Evolutionary conservation across 2,329 filamentous ascomycete genomes (phyloP), one percentile per base, ranked within the genome.

Genomic region (Penicillium sp.): DNA sequence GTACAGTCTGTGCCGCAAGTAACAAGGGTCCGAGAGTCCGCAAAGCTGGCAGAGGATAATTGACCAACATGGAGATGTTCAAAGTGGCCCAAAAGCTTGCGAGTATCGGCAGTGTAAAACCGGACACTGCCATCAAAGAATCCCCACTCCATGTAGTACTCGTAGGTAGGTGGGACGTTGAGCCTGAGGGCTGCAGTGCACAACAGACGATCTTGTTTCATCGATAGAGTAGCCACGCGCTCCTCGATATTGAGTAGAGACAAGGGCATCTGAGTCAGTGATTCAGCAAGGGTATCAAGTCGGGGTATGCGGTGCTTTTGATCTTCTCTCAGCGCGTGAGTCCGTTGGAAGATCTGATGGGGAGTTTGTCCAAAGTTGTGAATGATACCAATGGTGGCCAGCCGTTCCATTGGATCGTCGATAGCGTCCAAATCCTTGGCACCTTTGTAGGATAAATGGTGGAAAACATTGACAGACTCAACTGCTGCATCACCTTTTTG

Each of bases 311-410:
- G 86, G 51, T 86, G 83, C 21, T 84, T 79, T 4, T 82, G 75
- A 52, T 89, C 83, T 61, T 96, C 92, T 13, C 88, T 84, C n/a
- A 83, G 77, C 3, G 89, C 87, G 72, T 99, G 94, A 11, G 89
- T 81, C 55, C 88, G 88, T 43, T 86, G 84, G 71, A 97, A 99
- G 14, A 97, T 89, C 71, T 99, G 95, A 64, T 95, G 90, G 1
- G 95, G 94, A 1, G 95, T 99, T 72, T 99, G 94, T 0, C 94
- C 94, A 72, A 99, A 99, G 65, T 97, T 97, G 74, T 99, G 93
- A 65, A 99, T 97, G 63, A 97, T 96, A 32, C 91, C 91, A 50
- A 96, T 97, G 0, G 92, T 93, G 5, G 93, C 90, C 6, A 92
- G 81, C 42, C 92, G 84, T 72, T 97, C 92, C 52, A 93, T 86